Base-by-base conservation (phyloP, 1,139 yeast species). In the Komagataea norvegica region DNA sequence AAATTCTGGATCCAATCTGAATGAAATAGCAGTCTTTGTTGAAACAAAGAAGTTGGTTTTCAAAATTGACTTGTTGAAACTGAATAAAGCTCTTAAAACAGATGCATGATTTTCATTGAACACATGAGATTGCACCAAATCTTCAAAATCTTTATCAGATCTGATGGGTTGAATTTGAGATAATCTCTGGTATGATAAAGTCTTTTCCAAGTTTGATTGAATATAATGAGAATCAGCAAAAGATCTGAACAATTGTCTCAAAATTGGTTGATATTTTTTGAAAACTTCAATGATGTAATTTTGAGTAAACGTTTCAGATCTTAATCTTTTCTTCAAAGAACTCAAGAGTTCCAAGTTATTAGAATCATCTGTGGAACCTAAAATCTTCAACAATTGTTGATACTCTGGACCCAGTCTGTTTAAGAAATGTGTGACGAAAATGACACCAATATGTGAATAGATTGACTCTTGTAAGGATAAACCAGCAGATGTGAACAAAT, bases 31-130 rank as follows among this genome's bases (percentile, higher is more conserved):
- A 40, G 89, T 95, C 68, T 91, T 91, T 40, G 97, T 84, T 23
- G 96, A 85, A 33, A 88, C 78, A 67, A 86, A 91, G 64, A 89
- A 91, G 65, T 91, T 91, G 14, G 98, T 91, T 71, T 91, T 89
- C 60, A 89, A 72, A 41, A 91, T 79, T 27, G 93, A 75, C 61
- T 84, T 76, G 70, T 91, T 91, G 70, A 91, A 91, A 37, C 77
- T 70, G 61, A 79, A 80, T 49, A 91, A 74, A 3, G 95, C 94
- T 57, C 79, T 77, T 60, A 91, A 72, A 19, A 91, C 95, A 46
- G 84, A 65, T 29, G 79, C 75, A 59, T 87, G 94, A 58, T 86
- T 87, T 61, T 87, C 93, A 48, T 74, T 74, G 42, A 86, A 77
- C 49, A 88, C 82, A 51, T 77, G 77, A 51, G 84, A 77, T 48